phyloP scores from a whole-genome alignment of 2,329 filamentous ascomycete genomes.

The Thyridium curvatum region DNA sequence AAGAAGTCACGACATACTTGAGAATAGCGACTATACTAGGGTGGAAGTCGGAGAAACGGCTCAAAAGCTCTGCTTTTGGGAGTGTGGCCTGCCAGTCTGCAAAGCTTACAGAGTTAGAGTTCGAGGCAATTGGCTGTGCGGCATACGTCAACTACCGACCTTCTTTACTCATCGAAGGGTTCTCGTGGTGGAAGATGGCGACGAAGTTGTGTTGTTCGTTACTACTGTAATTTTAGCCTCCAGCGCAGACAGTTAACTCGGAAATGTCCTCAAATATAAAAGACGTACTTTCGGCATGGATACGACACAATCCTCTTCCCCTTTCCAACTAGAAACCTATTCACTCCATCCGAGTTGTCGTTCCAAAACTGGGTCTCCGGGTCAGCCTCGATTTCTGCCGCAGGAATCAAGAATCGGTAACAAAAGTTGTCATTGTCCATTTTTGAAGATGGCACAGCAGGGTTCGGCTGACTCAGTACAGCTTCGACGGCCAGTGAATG shows the following conservation, averaged over 20 bases:
- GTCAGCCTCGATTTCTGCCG: constrained; percentile 18
- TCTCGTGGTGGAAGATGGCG: constrained; percentile 20
- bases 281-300: constrained; percentile 16
- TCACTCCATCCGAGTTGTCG: constrained; percentile 13
- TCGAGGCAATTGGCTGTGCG: too few relatives aligned
- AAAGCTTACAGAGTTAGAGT: too few relatives aligned
- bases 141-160: constrained; percentile 10
- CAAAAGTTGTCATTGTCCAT: constrained; percentile 17
- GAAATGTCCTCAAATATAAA: too few relatives aligned
- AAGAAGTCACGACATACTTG: constrained; percentile 11
- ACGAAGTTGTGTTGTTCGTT: constrained; percentile 17
- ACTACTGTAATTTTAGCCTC: too few relatives aligned
- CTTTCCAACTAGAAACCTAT: constrained; percentile 15
- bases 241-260: too few relatives aligned
- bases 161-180: constrained; percentile 10
- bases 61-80: constrained; percentile 18
- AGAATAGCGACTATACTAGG: constrained; percentile 17
- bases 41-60: constrained; percentile 19
- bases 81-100: constrained; percentile 24
- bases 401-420: constrained; percentile 28
- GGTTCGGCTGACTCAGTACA: background rate
- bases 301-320: constrained; percentile 14
- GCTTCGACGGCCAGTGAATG: constrained; percentile 17
- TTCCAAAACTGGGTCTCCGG: constrained; percentile 20
- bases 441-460: too few relatives aligned